A percentile compares a stretch with the other conserved stretches of the same genome.
Evolutionary conservation across 306 rosid genomes (phyloP).

Genomic region (Prunus campanulata): DNA sequence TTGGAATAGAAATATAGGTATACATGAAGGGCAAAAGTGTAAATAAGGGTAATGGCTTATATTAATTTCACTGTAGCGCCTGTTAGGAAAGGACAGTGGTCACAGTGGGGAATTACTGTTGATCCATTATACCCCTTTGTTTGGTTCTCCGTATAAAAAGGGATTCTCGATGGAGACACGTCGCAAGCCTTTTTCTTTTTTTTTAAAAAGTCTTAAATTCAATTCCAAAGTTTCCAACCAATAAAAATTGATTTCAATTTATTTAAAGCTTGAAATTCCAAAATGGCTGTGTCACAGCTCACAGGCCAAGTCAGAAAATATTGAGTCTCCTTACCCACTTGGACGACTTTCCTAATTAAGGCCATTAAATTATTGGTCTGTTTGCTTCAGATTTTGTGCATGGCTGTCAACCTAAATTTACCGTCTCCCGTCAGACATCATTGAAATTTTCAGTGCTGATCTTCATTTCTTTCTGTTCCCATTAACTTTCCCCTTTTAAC

Average conservation of each 20-base stretch:
- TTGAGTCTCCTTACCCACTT: not conserved
- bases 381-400: constrained; percentile 13
- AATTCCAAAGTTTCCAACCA: constrained; percentile 6
- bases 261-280: constrained; percentile 28
- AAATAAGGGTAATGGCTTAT: no score
- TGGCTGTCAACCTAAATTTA: constrained; percentile 17
- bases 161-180: constrained; percentile 33
- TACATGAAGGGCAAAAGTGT: no score
- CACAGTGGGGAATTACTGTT: constrained; percentile 38
- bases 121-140: constrained; percentile 37
- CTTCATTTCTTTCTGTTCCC: constrained; percentile 66
- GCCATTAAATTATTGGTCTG: constrained; percentile 27
- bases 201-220: not conserved
- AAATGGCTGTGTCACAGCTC: constrained; percentile 27
- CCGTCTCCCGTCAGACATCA: constrained; percentile 10
- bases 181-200: not conserved
- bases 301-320: constrained; percentile 25
- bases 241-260: constrained; percentile 18
- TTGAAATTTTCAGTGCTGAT: constrained; percentile 40
- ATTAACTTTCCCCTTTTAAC: constrained; percentile 32
- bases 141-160: constrained; percentile 33
- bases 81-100: constrained; percentile 36
- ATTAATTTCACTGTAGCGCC: constrained; percentile 36
- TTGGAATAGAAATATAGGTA: no score
- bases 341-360: constrained; percentile 17